phyloP scores from a whole-genome alignment of 305 asterid species.

The Galium porrigens region DNA sequence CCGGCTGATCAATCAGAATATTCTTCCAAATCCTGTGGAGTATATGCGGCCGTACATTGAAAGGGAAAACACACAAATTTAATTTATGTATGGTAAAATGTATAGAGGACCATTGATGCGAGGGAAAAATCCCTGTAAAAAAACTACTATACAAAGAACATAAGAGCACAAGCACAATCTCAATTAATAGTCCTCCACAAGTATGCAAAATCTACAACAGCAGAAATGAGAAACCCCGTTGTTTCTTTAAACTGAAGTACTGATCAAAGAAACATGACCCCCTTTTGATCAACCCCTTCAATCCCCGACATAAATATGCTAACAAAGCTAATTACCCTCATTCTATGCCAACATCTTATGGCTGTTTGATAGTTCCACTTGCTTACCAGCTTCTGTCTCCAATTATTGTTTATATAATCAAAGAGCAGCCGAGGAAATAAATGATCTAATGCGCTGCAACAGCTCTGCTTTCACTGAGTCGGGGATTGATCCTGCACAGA shows the following conservation, averaged over 20 bases:
- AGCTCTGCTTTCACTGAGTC: slow-evolving; percentile 59
- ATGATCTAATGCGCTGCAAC: slow-evolving; percentile 43
- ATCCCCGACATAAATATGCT: neutral
- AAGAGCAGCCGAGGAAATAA: slow-evolving; percentile 37
- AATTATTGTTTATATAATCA: slow-evolving; percentile 15
- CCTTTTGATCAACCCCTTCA: no score
- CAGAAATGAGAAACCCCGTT: no score
- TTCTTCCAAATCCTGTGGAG: no score
- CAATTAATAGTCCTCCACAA: no score
- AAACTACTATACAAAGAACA: no score
- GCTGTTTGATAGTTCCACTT: neutral
- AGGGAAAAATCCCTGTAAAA: neutral
- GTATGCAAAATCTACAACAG: no score
- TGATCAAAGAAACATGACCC: neutral
- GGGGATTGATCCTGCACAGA: slow-evolving; percentile 47
- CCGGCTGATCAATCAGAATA: no score
- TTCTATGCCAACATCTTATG: slow-evolving; percentile 2
- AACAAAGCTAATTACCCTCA: neutral
- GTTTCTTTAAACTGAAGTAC: neutral
- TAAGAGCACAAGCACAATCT: no score
- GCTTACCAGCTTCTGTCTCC: neutral
- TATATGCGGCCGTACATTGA: no score
- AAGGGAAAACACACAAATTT: no score
- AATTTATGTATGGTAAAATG: neutral
- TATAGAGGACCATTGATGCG: neutral